Conservation (phyloP, 352 stramenopile species). For the Globisporangium lucens region DNA sequence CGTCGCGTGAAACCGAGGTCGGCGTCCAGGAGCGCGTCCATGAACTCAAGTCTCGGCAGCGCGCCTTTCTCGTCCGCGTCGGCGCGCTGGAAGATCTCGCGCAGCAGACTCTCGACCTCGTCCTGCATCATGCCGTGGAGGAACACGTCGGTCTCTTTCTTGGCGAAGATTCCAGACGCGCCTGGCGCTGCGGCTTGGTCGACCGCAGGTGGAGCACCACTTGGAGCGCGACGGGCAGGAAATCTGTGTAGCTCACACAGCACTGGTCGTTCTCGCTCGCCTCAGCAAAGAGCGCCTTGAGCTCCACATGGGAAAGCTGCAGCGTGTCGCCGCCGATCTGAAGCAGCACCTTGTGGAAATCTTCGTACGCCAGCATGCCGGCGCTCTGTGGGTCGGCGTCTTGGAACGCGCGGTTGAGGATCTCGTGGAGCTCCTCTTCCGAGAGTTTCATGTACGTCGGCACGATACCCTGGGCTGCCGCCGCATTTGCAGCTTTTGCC, state of each 20-base stretch:
- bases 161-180: constrained; percentile 41
- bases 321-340: constrained; percentile 45
- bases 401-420: constrained; percentile 43
- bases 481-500: constrained; percentile 2
- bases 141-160: constrained; percentile 46
- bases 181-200: constrained; percentile 42
- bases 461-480: background rate
- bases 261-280: constrained; percentile 63
- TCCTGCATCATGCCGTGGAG: constrained; percentile 82
- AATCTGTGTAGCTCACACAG: constrained; percentile 49
- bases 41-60: constrained; percentile 52
- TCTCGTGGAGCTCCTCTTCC: constrained; percentile 57
- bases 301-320: constrained; percentile 49
- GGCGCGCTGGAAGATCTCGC: constrained; percentile 70
- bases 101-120: constrained; percentile 74
- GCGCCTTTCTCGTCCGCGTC: constrained; percentile 53
- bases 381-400: constrained; percentile 34
- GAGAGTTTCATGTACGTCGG: constrained; percentile 55
- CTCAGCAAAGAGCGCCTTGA: constrained; percentile 61
- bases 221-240: constrained; percentile 48
- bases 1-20: constrained; percentile 63
- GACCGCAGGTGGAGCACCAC: constrained; percentile 39
- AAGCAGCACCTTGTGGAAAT: constrained; percentile 45
- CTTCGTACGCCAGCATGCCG: constrained; percentile 38
- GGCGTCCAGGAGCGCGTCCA: constrained; percentile 61